Evolutionary conservation across 208 protist genomes (phyloP).

Genomic region (Crithidia bombi): DNA sequence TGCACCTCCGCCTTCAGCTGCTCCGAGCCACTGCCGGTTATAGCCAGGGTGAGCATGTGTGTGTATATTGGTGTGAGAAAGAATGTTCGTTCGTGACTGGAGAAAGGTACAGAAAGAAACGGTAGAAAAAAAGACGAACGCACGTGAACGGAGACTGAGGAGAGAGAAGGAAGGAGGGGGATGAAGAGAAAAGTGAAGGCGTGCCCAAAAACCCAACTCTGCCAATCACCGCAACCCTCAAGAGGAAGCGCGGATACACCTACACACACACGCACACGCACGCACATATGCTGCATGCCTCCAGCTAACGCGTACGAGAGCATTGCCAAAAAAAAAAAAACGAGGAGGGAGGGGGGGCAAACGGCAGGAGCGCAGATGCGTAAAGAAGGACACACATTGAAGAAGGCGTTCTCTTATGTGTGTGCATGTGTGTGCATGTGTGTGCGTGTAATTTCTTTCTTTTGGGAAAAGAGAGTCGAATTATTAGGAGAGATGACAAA

Average conservation of each 20-base stretch:
- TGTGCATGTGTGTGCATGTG: too few species aligned
- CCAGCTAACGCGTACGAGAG: too few species aligned
- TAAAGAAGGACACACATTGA: too few species aligned
- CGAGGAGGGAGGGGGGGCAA: background rate
- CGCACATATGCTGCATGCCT: too few species aligned
- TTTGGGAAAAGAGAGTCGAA: too few species aligned
- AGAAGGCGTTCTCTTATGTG: too few species aligned
- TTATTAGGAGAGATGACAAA: background rate
- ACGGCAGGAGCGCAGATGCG: background rate
- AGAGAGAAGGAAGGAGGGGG: background rate
- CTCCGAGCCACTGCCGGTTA: conserved; percentile 42
- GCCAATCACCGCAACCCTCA: too few species aligned
- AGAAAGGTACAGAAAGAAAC: conserved; percentile 11
- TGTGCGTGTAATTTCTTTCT: too few species aligned
- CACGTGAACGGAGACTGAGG: background rate
- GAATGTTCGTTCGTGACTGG: background rate
- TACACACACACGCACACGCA: too few species aligned
- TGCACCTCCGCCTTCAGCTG: conserved; percentile 37
- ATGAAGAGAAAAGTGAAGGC: background rate
- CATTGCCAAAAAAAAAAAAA: background rate
- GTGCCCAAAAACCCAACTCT: too few species aligned
- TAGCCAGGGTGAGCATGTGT: conserved; percentile 32
- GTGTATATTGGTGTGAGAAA: too few species aligned
- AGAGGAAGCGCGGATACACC: too few species aligned
- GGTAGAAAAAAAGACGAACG: conserved; percentile 14